phyloP scores from a whole-genome alignment of 139 green algal species.

The Micractinium sp. region DNA sequence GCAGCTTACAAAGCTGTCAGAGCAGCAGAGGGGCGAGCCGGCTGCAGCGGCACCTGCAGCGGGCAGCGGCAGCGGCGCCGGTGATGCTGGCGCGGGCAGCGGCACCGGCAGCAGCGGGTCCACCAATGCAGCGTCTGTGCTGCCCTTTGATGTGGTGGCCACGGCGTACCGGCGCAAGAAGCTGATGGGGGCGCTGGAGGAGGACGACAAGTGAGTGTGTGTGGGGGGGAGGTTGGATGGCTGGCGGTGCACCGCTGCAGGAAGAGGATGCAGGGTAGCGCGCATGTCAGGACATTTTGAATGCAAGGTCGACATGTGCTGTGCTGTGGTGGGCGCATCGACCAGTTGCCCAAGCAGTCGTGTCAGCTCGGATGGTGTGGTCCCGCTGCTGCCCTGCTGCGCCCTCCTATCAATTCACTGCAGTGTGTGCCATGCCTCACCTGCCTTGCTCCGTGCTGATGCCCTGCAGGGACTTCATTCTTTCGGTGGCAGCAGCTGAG shows the following conservation, averaged over 20 bases:
- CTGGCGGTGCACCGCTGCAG: background rate
- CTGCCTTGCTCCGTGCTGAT: background rate
- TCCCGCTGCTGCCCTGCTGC: background rate
- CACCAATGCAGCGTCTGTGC: background rate
- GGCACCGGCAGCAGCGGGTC: background rate
- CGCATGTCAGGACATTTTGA: background rate
- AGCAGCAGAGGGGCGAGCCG: background rate
- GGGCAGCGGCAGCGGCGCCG: background rate
- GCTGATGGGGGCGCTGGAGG: slow-evolving; percentile 77
- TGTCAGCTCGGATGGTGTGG: background rate
- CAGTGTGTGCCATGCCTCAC: background rate
- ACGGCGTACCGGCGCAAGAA: slow-evolving; percentile 71
- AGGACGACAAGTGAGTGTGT: slow-evolving; percentile 58
- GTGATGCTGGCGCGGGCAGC: no score
- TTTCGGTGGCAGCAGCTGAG: slow-evolving; percentile 29
- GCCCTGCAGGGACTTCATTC: slow-evolving; percentile 30
- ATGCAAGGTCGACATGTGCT: background rate
- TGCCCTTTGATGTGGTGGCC: slow-evolving; percentile 37
- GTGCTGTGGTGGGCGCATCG: background rate
- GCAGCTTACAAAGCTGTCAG: slow-evolving; percentile 44
- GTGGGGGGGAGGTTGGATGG: background rate
- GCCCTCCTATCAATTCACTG: background rate
- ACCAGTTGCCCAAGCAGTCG: background rate
- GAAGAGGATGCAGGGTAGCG: background rate
- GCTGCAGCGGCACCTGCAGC: background rate